Base-by-base conservation (phyloP, 1,139 yeast genomes). In the Debaryomyces udenii region DNA sequence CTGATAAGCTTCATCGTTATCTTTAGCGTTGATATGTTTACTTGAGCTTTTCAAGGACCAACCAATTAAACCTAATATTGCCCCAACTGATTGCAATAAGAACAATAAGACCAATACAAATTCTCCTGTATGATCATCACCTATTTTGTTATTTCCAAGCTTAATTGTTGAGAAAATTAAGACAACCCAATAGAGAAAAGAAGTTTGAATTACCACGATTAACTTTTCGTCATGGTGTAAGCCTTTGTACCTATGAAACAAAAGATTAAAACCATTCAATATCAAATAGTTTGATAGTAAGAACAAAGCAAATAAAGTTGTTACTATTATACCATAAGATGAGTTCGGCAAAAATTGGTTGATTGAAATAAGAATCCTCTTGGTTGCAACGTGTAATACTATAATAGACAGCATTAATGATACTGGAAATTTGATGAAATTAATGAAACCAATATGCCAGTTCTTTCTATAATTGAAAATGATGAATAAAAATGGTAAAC, bases 141-240 rank as follows among this genome's bases (percentile, higher is more conserved):
- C 70, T 17, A 61, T 46, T 40, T 47, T 54, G 40, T 74, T 69
- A 15, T 65, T 63, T 24, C 73, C 57, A 16, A 79, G 66, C 6
- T 86, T 81, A 7, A 71, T 61, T 33, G 76, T 68, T 1, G 70
- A 60, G 43, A 52, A 56, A 10, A 82, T 55, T 41, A 85, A 66
- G 0, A 65, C 49, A 0, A 71, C 41, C 96, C 96, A 88, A 43
- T 76, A 66, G 1, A 78, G 41, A 18, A 75, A 57, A 15, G 83
- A 74, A 9, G 79, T 60, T 59, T 85, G 84, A 24, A 86, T 54
- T n/a, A 85, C 68, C 2, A 79, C 71, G 31, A 85, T 68, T 45
- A 87, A 73, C 58, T 88, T 89, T 53, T 86, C 89, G 56, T 82
- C 94, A 51, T 82, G 86, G 24, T 81, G 78, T 24, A 61, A 46